phyloP scores from a whole-genome alignment of 441 rosid genomes.

The Flueggea neowawraea region DNA sequence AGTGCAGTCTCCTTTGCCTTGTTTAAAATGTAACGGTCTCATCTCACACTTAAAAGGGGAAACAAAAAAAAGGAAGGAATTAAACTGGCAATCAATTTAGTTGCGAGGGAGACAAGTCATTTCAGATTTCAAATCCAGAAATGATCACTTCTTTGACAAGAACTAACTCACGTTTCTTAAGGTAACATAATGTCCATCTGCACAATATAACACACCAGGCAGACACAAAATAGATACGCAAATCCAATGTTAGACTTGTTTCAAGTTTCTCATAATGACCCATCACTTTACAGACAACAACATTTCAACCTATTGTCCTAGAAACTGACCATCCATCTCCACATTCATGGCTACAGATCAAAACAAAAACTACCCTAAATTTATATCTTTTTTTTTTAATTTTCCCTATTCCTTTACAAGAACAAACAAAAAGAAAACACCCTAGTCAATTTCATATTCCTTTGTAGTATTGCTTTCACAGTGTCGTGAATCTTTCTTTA shows the following conservation, averaged over 20 bases:
- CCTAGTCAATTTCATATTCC: slow-evolving; percentile 9
- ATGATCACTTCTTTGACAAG: slow-evolving; percentile 20
- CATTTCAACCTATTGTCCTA: too few species aligned
- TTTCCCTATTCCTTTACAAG: slow-evolving; percentile 8
- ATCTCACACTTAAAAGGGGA: too few species aligned
- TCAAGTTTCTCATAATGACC: slow-evolving; percentile 26
- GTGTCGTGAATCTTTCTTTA: too few species aligned
- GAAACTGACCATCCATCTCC: background rate
- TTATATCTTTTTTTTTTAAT: background rate
- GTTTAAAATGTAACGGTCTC: too few species aligned
- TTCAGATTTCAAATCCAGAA: slow-evolving; percentile 23
- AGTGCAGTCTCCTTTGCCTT: too few species aligned
- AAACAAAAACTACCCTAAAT: slow-evolving; percentile 11
- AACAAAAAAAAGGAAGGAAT: too few species aligned
- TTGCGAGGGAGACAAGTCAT: slow-evolving; percentile 20
- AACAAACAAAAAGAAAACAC: slow-evolving; percentile 2
- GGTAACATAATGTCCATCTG: slow-evolving; percentile 14
- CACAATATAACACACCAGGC: slow-evolving; percentile 13
- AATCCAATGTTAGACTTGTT: slow-evolving; percentile 17
- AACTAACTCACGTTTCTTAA: slow-evolving; percentile 7
- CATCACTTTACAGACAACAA: too few species aligned
- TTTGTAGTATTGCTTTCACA: slow-evolving; percentile 6
- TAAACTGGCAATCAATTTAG: too few species aligned
- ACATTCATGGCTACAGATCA: slow-evolving; percentile 18
- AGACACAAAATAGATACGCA: background rate